These are phyloP conservation scores for Arthroderma uncinatum DNA, from an alignment of 2,329 filamentous ascomycete genomes.

Conservation along the genomic window DNA sequence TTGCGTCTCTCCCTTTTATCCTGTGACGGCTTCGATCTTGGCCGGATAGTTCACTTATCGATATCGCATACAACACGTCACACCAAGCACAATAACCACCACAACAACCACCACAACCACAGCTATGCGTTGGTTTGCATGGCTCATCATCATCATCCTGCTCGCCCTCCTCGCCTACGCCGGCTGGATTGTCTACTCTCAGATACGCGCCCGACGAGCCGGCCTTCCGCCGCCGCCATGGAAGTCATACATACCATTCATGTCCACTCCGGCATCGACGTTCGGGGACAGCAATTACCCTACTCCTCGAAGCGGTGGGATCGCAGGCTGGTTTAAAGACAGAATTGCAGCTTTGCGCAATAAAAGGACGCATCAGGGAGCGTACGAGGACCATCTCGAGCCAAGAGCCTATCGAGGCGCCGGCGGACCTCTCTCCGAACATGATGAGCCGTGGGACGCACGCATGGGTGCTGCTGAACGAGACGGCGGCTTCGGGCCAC, in stretches of 20 bases:
- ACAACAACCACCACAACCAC: neutral
- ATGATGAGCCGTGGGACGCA: slow-evolving; percentile 77
- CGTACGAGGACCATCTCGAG: slow-evolving; percentile 51
- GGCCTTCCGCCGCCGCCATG: slow-evolving; percentile 60
- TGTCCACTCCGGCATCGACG: slow-evolving; percentile 36
- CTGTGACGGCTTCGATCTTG: too few species aligned
- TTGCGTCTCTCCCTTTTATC: too few species aligned
- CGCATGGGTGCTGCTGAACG: slow-evolving; percentile 60
- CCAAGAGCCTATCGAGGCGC: slow-evolving; percentile 27
- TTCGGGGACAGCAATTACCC: slow-evolving; percentile 35
- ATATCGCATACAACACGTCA: too few species aligned
- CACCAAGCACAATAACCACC: too few species aligned
- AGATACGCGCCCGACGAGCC: slow-evolving; percentile 59
- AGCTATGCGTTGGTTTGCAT: slow-evolving; percentile 42
- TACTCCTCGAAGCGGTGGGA: slow-evolving; percentile 48
- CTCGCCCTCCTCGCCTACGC: slow-evolving; percentile 48
- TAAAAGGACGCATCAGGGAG: slow-evolving; percentile 55
- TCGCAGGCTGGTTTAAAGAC: slow-evolving; percentile 62
- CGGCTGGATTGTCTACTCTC: slow-evolving; percentile 61
- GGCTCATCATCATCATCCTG: slow-evolving; percentile 40
- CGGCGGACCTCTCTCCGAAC: slow-evolving; percentile 43
- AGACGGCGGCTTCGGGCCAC: slow-evolving; percentile 46
- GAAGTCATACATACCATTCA: slow-evolving; percentile 61
- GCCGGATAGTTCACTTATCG: too few species aligned
- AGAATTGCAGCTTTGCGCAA: slow-evolving; percentile 54